Base-by-base conservation (phyloP, 106 monocot genomes). In the Platanthera guangdongensis region DNA sequence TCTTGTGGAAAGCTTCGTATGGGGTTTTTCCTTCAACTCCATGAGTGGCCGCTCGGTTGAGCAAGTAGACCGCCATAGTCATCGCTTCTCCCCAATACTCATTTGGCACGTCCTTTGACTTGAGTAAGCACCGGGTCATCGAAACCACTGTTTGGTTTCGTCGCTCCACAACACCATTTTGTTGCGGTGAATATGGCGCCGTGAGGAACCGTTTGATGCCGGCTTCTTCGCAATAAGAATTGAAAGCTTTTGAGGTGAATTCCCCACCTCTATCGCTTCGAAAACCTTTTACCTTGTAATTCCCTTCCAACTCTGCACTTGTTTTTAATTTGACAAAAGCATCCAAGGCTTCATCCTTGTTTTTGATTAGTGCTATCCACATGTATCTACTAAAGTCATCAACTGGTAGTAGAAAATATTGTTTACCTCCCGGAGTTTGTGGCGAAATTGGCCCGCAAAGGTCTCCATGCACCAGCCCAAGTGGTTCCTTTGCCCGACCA, bases 1-100 rank as follows among this genome's bases (percentile, higher is more conserved):
- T n/a, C 6, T 11, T 21, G 13, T 14, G 4, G 78, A 39, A 78
- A 2, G 82, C 78, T 49, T 82, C 82, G 25, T 77, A 78, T 10
- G 72, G 77, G 4, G 77, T 82, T 67, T 12, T 73, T 13, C 64
- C 78, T 5, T 16, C 5, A 5, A 82, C 19, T 18, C 48, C 52
- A 21, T 52, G 68, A 7, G 78, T 78, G 6, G 83, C 74, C 1
- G 68, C 28, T 45, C 72, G 48, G 39, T 83, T 83, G 0, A 78
- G 22, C 4, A 78, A 15, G 21, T 83, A 67, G 5, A 78, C 47
- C 0, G 78, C 60, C 0, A 53, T 74, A 0, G 19, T 69, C 0
- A 83, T 74, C 2, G 67, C 77, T 72, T 82, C 77, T 7, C 18
- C 82, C 82, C 82, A 77, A 11, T 73, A 82, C 3, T 50, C 6